A percentile compares a stretch with the other conserved stretches of the same genome.
Evolutionary conservation across 2,329 filamentous ascomycete species (phyloP).

Genomic region (Cercospora sesami): DNA sequence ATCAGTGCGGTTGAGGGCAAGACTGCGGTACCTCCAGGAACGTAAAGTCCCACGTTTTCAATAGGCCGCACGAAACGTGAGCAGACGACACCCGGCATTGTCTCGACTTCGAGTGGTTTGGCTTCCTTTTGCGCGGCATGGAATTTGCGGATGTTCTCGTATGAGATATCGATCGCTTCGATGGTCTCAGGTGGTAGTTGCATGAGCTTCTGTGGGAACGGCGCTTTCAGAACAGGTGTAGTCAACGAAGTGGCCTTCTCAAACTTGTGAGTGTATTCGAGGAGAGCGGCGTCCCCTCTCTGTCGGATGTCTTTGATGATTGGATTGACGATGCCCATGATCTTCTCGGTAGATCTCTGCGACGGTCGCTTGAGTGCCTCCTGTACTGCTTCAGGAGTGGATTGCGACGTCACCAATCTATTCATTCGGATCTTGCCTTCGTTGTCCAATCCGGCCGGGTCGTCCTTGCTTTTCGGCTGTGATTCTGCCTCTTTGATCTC

Average conservation of each 20-base stretch:
- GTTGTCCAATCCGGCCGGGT: constrained; percentile 49
- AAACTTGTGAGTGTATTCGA: constrained; percentile 96
- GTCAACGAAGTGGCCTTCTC: constrained; percentile 91
- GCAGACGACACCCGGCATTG: constrained; percentile 95
- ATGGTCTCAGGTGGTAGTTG: constrained; percentile 78
- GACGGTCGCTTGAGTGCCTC: constrained; percentile 83
- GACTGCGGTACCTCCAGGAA: constrained; percentile 95
- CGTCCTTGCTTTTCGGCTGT: constrained; percentile 54
- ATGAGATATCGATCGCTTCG: constrained; percentile 89
- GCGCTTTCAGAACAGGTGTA: constrained; percentile 84
- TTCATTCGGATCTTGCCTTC: constrained; percentile 75
- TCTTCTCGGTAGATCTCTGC: constrained; percentile 90
- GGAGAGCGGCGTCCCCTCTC: constrained; percentile 81
- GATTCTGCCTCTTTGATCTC: constrained; percentile 54
- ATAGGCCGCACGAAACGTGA: constrained; percentile 90
- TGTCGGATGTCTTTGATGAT: constrained; percentile 86
- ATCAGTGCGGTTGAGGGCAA: constrained; percentile 95
- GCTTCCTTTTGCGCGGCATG: constrained; percentile 82
- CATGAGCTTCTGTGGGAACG: constrained; percentile 85
- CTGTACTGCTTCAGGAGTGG: constrained; percentile 64
- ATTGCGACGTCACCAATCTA: constrained; percentile 68
- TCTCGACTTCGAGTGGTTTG: constrained; percentile 81
- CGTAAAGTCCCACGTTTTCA: constrained; percentile 92
- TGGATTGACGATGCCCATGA: constrained; percentile 84
- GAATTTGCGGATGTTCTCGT: constrained; percentile 91